Evolutionary conservation across 441 rosid genomes (phyloP).

Genomic region (Daphne laureola): DNA sequence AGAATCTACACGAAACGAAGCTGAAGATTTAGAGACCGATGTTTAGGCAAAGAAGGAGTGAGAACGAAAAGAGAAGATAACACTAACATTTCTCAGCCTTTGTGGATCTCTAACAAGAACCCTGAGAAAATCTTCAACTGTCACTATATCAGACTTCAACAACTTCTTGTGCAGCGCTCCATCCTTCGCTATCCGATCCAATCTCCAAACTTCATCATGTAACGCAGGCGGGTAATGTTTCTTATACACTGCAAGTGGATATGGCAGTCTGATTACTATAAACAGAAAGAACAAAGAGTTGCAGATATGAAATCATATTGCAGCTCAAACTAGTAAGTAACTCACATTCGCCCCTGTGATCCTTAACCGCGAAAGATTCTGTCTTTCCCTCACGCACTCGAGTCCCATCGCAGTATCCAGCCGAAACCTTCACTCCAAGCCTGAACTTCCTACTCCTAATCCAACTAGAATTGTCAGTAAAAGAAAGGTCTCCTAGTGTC

Average conservation of each 20-base stretch:
- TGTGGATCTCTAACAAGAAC: constrained; percentile 75
- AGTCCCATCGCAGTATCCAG: constrained; percentile 59
- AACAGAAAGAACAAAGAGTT: background rate
- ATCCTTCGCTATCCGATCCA: constrained; percentile 90
- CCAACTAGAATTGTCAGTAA: constrained; percentile 99
- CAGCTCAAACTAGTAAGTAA: background rate
- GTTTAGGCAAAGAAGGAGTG: constrained; percentile 11
- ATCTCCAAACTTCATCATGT: constrained; percentile 95
- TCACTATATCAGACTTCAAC: constrained; percentile 39
- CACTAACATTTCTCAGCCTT: constrained; percentile 66
- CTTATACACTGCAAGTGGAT: constrained; percentile 64
- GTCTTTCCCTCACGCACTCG: constrained; percentile 91
- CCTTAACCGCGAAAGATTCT: constrained; percentile 94
- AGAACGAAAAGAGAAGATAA: constrained; percentile 3
- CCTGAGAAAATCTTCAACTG: constrained; percentile 91
- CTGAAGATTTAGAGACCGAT: constrained; percentile 5
- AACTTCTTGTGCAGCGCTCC: constrained; percentile 94
- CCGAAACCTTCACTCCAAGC: constrained; percentile 73
- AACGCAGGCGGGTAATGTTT: constrained; percentile 96
- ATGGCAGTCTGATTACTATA: background rate
- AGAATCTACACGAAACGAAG: constrained; percentile 42
- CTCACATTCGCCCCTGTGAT: constrained; percentile 97
- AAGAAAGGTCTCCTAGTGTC: constrained; percentile 92
- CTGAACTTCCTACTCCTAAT: constrained; percentile 97
- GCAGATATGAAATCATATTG: background rate